Conservation (phyloP, 225 moss, liverwort and hornwort genomes). For the Thuidium tamariscinum region DNA sequence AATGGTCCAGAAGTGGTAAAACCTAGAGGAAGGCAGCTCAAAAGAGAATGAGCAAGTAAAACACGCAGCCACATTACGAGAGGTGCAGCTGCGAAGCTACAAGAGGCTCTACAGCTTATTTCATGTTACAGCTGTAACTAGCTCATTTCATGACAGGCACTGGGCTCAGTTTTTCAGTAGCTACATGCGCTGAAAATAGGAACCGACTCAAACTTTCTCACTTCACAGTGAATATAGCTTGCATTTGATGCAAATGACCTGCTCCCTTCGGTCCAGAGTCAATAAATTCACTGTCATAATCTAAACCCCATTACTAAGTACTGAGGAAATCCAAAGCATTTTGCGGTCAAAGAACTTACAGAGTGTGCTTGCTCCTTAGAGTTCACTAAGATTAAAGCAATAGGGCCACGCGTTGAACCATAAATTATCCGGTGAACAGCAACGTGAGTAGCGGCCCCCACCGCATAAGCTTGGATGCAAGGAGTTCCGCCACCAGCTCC, state of each 20-base stretch:
- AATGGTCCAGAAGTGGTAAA: not conserved
- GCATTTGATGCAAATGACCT: too few species aligned
- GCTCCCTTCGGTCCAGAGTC: too few species aligned
- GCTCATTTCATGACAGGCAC: not conserved
- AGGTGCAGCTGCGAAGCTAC: not conserved
- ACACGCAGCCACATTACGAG: not conserved
- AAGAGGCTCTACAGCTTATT: not conserved
- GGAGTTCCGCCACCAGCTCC: conserved; percentile 18
- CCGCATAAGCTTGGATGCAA: conserved; percentile 34
- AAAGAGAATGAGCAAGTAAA: not conserved
- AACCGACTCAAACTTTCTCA: not conserved
- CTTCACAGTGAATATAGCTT: not conserved
- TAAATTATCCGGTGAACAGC: conserved; percentile 24
- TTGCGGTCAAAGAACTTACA: conserved; percentile 23
- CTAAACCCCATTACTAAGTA: not conserved
- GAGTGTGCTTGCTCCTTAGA: conserved; percentile 55
- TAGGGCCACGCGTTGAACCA: conserved; percentile 18
- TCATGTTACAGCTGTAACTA: not conserved
- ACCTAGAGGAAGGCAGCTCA: not conserved
- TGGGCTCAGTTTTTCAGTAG: not conserved
- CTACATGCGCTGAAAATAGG: not conserved
- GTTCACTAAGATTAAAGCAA: conserved; percentile 54
- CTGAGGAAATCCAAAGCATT: not conserved
- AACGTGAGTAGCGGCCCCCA: conserved; percentile 48
- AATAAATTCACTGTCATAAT: not conserved